A percentile compares a stretch with the other conserved stretches of the same genome.
Evolutionary conservation across 2,329 filamentous ascomycete genomes (phyloP).

Genomic region (Colletotrichum coccodes): DNA sequence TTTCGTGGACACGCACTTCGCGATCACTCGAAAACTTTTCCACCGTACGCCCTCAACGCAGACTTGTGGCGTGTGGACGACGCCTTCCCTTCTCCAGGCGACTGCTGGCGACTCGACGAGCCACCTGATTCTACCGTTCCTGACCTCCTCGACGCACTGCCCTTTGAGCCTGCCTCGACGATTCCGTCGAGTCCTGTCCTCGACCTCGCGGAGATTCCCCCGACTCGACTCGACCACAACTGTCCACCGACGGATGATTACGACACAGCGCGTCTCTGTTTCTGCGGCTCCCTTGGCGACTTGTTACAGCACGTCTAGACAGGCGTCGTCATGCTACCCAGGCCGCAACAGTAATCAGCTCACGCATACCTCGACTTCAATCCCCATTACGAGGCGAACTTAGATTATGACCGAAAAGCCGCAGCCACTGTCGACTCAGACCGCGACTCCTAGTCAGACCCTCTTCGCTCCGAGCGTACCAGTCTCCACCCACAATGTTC

Average conservation of each 20-base stretch:
- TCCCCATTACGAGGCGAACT: slow-evolving; percentile 53
- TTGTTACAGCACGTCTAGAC: slow-evolving; percentile 49
- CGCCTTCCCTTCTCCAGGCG: neutral
- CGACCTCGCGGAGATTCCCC: neutral
- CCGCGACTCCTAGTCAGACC: slow-evolving; percentile 65
- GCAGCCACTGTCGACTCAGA: slow-evolving; percentile 63
- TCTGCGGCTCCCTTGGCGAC: slow-evolving; percentile 7
- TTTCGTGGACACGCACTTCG: slow-evolving; percentile 35
- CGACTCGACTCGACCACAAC: slow-evolving; percentile 13
- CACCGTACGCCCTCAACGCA: slow-evolving; percentile 5
- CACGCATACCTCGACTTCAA: slow-evolving; percentile 47
- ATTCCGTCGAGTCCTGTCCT: slow-evolving; percentile 15
- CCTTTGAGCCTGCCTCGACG: slow-evolving; percentile 3
- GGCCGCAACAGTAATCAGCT: slow-evolving; percentile 60
- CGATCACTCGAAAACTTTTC: slow-evolving; percentile 34
- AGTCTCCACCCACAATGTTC: slow-evolving; percentile 51
- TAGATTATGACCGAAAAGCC: slow-evolving; percentile 73
- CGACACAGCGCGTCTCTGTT: slow-evolving; percentile 11
- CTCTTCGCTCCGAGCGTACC: slow-evolving; percentile 51
- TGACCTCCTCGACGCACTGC: slow-evolving; percentile 13
- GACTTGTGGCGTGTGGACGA: slow-evolving; percentile 4
- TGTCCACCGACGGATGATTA: slow-evolving; percentile 29
- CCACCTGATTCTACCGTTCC: neutral
- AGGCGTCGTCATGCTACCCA: slow-evolving; percentile 70
- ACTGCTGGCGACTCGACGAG: neutral